Base-by-base conservation (phyloP, 495 filamentous ascomycete species). In the Penicillium herquei region DNA sequence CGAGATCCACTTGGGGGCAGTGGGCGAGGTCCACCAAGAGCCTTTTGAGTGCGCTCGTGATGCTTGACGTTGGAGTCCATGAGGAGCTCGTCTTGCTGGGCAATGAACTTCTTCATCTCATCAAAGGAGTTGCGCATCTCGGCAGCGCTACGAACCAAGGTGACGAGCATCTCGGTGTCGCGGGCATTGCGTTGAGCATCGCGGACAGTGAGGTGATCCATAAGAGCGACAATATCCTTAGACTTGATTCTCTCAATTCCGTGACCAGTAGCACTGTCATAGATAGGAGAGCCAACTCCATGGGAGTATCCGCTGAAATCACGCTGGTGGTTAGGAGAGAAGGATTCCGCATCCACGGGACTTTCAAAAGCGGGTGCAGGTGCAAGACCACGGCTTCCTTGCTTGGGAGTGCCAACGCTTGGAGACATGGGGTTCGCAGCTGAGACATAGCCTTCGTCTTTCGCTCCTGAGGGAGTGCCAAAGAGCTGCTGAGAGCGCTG, bases 91-190 rank as follows among this genome's bases (percentile, higher is more conserved):
- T 96, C 91, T 43, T 92, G 91, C 41, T 93, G 88, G 2, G 85
- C 86, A 41, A 99, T 84, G 68, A 93, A 87, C 61, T 84, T 88
- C 81, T 95, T 97, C 85, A 99, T 89, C 59, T 96, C 92, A 62
- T 97, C 92, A 65, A 98, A 96, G 11, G 89, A 93, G 57, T 89
- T 96, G 54, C 94, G 90, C 92, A 98, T 96, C 65, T 99, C 94
- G 10, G 95, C 91, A 13, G 95, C 92, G 57, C 91, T 91, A 49
- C 91, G 85, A 45, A 98, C 94, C 39, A 99, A 80, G 3, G 94
- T 96, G 47, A 98, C 88, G 32, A 99, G 72, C 50, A 99, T 96
- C 73, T 98, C 94, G 1, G 94, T 99, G 63, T 99, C 94, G 39
- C 93, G 82, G 44, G 94, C 94, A 72, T 95, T 97, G 34, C 94